Evolutionary conservation across 148 eudicot genomes (phyloP).

Genomic region (Vaccinium darrowii): DNA sequence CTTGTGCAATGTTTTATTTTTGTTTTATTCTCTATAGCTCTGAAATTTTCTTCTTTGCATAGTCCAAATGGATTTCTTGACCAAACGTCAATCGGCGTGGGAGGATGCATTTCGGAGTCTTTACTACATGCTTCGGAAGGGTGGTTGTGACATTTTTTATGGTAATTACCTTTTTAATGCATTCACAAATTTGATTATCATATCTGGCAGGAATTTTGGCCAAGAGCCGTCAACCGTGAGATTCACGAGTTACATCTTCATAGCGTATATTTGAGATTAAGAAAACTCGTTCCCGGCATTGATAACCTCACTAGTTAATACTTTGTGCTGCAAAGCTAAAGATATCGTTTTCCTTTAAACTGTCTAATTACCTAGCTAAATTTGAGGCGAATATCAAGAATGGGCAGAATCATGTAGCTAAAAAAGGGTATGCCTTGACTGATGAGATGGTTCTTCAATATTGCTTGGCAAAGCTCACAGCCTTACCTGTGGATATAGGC

Average conservation of each 20-base stretch:
- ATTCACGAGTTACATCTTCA: background rate
- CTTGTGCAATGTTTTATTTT: background rate
- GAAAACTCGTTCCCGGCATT: background rate
- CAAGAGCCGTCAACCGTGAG: background rate
- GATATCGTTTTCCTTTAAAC: background rate
- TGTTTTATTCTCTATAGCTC: background rate
- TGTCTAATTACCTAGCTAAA: background rate
- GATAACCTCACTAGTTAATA: background rate
- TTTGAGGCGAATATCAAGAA: background rate
- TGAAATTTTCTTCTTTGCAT: slow-evolving; percentile 23
- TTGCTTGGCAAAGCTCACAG: background rate
- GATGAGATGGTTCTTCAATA: background rate
- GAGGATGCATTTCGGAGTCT: slow-evolving; percentile 91
- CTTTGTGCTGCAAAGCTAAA: background rate
- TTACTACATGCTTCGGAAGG: slow-evolving; percentile 82
- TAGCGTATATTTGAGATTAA: background rate
- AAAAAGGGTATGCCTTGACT: background rate
- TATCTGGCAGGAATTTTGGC: background rate
- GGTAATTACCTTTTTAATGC: slow-evolving; percentile 46
- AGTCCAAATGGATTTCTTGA: slow-evolving; percentile 73
- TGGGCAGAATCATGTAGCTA: background rate
- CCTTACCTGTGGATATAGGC: background rate
- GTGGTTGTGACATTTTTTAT: slow-evolving; percentile 69
- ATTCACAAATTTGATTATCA: background rate
- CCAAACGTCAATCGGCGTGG: slow-evolving; percentile 83